Evolutionary conservation across 306 rosid genomes (phyloP).

Genomic region (Corylus americana): DNA sequence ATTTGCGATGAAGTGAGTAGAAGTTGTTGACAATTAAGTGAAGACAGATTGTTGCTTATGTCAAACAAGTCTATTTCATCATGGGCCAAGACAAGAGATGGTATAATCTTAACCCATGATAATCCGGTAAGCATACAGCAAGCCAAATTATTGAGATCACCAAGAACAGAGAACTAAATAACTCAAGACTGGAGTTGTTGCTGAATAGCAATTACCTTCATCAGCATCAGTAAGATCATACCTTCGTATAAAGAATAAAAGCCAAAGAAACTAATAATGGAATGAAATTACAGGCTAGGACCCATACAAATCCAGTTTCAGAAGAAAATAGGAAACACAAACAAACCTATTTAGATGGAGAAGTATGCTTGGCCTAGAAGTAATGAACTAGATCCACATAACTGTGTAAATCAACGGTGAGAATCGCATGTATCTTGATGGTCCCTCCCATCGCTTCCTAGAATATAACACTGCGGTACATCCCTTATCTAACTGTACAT

Average conservation of each 20-base stretch:
- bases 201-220: background rate
- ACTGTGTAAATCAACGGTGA: too few species aligned
- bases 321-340: too few species aligned
- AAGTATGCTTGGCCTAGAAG: too few species aligned
- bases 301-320: too few species aligned
- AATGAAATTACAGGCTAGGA: too few species aligned
- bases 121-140: slow-evolving; percentile 16
- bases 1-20: background rate
- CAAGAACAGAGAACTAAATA: background rate
- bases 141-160: background rate
- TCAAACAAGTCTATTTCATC: slow-evolving; percentile 25
- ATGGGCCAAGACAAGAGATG: slow-evolving; percentile 23
- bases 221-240: slow-evolving; percentile 9
- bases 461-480: too few species aligned
- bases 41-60: slow-evolving; percentile 24
- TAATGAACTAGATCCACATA: too few species aligned
- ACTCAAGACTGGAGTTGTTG: slow-evolving; percentile 3
- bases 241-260: background rate
- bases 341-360: too few species aligned
- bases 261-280: background rate
- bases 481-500: too few species aligned
- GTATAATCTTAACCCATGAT: slow-evolving; percentile 22
- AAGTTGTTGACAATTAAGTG: background rate
- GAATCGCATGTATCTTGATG: too few species aligned
- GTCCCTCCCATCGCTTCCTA: too few species aligned